Base-by-base conservation (phyloP, 1,284 basidiomycete species). In the Apiotrichum laibachii region DNA sequence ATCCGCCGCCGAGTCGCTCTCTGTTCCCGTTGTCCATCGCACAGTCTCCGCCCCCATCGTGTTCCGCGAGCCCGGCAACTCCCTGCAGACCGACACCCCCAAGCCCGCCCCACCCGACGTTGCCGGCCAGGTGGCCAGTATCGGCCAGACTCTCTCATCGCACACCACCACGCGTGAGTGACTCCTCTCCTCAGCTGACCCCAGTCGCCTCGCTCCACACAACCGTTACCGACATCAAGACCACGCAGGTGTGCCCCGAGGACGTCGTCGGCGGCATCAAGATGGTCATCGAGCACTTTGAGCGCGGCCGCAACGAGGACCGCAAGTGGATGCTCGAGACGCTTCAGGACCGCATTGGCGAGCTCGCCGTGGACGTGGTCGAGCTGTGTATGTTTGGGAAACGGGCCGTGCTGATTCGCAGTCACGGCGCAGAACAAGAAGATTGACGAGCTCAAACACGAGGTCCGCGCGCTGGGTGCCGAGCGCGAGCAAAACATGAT, bases 221-320 rank as follows among this genome's bases (percentile, higher is more conserved):
- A 12, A 40, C 37, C 11, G 22, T 50, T 4, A 7, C 12, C n/a
- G 35, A 50, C 8, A 50, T 50, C 49, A 37, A 26, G 21, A 12
- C n/a, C 10, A 3, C n/a, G 19, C 49, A 50, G 37, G 49, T 50
- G 33, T 50, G 19, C 35, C 15, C 34, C 35, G 49, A 37, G 19
- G 37, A 50, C 34, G 49, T 50, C 15, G 12, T 40, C 19, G n/a
- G 34, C 19, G 22, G 49, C 19, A 50, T 50, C 22, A 50, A 50
- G 49, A 50, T 22, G 49, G 37, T 50, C 35, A 50, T 50, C 13
- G 49, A 50, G 21, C 22, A 39, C 49, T 50, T 50, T 19, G 9
- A 40, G 19, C 18, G 9, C 19, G 49, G 35, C 13, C 49, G 49
- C 21, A 8, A 3, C 12, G 49, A 50, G 21, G 49, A 50, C 49